Evolutionary conservation across 2,329 filamentous ascomycete species (phyloP).

Genomic region (Exophiala lecanii-corni): DNA sequence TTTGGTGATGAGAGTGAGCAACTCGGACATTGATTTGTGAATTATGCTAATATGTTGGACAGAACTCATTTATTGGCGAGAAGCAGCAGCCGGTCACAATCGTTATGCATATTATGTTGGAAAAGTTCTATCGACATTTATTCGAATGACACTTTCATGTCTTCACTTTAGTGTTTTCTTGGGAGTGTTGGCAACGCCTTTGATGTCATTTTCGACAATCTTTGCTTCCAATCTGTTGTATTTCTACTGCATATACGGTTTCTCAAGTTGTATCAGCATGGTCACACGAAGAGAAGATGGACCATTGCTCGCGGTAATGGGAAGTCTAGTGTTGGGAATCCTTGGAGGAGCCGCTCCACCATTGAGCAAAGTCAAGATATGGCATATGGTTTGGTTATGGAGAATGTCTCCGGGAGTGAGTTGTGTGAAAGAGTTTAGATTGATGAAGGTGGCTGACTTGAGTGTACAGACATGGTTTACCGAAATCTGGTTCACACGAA

Average conservation of each 20-base stretch:
- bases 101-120: constrained; percentile 2
- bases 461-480: neutral
- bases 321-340: constrained; percentile 1
- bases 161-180: constrained; percentile 3
- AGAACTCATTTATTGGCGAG: constrained; percentile 4
- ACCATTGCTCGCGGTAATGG: constrained; percentile 1
- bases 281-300: constrained; percentile 1
- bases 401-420: constrained; percentile 2
- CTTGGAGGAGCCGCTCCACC: constrained; percentile 2
- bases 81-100: constrained; percentile 1
- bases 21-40: no score
- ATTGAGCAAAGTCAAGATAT: constrained; percentile 3
- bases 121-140: constrained; percentile 2
- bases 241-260: constrained; percentile 4
- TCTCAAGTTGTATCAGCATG: constrained; percentile 5
- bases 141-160: constrained; percentile 2
- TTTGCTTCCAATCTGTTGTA: constrained; percentile 3
- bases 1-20: constrained; percentile 5
- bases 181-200: neutral
- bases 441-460: neutral
- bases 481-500: constrained; percentile 1
- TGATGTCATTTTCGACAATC: constrained; percentile 3
- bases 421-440: neutral
- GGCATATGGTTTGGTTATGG: constrained; percentile 3
- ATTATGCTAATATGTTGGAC: neutral